phyloP scores from a whole-genome alignment of 1,284 basidiomycete genomes.

The Cutaneotrichosporon mucoides region DNA sequence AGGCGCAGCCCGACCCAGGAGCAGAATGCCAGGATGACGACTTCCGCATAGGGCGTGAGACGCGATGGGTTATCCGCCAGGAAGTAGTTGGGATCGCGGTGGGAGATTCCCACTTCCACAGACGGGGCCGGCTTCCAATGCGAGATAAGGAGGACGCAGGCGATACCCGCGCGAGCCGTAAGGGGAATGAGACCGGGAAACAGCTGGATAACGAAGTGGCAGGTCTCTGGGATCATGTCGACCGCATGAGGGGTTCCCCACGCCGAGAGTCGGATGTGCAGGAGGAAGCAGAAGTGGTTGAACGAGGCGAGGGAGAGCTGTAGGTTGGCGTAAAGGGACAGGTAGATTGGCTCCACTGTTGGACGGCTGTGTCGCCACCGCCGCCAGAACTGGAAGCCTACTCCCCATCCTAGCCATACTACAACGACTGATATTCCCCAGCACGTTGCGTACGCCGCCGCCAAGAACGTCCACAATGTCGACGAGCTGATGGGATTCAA shows the following conservation, averaged over 20 bases:
- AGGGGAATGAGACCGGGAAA: slow-evolving; percentile 68
- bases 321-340: slow-evolving; percentile 69
- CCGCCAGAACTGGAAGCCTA: slow-evolving; percentile 71
- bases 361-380: slow-evolving; percentile 82
- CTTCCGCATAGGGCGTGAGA: slow-evolving; percentile 66
- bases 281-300: slow-evolving; percentile 74
- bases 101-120: slow-evolving; percentile 27
- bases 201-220: slow-evolving; percentile 73
- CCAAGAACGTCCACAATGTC: slow-evolving; percentile 31
- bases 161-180: slow-evolving; percentile 71
- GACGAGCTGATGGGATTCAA: slow-evolving; percentile 17
- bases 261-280: slow-evolving; percentile 67
- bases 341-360: slow-evolving; percentile 70
- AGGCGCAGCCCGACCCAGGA: slow-evolving; percentile 68
- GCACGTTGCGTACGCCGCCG: slow-evolving; percentile 56
- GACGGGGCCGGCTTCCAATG: slow-evolving; percentile 51
- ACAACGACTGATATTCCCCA: slow-evolving; percentile 65
- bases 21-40: slow-evolving; percentile 68
- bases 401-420: slow-evolving; percentile 74
- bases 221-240: slow-evolving; percentile 61
- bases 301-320: slow-evolving; percentile 70
- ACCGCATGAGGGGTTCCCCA: slow-evolving; percentile 45
- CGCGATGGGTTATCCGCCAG: slow-evolving; percentile 58
- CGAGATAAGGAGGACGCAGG: slow-evolving; percentile 62
- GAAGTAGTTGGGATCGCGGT: slow-evolving; percentile 66